These are phyloP conservation scores for Alternaria sp. DNA, from an alignment of 2,329 filamentous ascomycete species.

Conservation along the genomic window DNA sequence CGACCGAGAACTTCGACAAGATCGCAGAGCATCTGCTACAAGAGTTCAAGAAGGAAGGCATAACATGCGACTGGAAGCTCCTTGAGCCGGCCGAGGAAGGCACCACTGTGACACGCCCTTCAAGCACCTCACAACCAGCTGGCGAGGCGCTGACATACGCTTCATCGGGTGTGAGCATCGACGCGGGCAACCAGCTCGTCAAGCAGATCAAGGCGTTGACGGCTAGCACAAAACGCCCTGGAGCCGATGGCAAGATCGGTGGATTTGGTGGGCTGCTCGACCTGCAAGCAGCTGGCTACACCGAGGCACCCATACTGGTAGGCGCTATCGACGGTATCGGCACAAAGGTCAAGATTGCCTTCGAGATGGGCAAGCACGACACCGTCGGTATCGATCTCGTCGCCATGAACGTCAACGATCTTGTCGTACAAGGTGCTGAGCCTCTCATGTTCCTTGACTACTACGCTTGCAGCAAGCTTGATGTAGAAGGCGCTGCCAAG, in stretches of 20 bases:
- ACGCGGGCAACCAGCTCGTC: conserved; percentile 91
- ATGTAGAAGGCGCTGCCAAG: conserved; percentile 76
- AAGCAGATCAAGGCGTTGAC: conserved; percentile 90
- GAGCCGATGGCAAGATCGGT: conserved; percentile 91
- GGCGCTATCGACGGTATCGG: conserved; percentile 95
- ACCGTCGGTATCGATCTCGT: conserved; percentile 97
- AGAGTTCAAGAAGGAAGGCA: conserved; percentile 73
- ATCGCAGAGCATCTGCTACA: conserved; percentile 82
- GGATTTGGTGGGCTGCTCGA: conserved; percentile 92
- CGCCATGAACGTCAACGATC: conserved; percentile 98
- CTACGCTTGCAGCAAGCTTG: conserved; percentile 89
- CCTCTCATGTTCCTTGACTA: conserved; percentile 98
- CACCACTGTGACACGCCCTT: conserved; percentile 48
- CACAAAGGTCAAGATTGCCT: conserved; percentile 95
- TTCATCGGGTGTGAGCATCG: conserved; percentile 90
- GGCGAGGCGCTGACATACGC: conserved; percentile 77
- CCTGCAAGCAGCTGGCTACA: conserved; percentile 75
- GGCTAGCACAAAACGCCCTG: conserved; percentile 80
- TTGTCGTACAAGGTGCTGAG: conserved; percentile 93
- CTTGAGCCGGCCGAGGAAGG: conserved; percentile 84
- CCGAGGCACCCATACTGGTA: conserved; percentile 79
- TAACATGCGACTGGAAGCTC: conserved; percentile 84
- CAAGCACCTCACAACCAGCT: conserved; percentile 22
- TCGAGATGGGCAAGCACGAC: conserved; percentile 85
- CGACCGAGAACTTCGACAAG: conserved; percentile 84